Base-by-base conservation (phyloP, 139 green algal species). In the Deuterostichococcus epilithicus region DNA sequence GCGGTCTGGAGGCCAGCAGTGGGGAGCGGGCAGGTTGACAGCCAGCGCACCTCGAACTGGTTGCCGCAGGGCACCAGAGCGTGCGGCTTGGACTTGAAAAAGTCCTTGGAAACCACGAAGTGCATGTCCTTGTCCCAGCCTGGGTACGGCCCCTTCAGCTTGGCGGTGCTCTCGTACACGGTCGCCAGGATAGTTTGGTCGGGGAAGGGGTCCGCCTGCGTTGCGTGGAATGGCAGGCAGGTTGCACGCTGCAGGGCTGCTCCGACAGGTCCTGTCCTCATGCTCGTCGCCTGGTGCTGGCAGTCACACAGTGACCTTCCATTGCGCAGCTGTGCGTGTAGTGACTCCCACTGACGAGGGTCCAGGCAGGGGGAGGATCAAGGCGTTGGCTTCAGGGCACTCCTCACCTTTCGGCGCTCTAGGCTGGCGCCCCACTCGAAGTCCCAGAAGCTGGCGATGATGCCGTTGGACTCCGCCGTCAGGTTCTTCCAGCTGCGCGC, bases 61-160 rank as follows among this genome's bases (percentile, higher is more conserved):
- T 97, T 98, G 70, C 93, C 95, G 75, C 95, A 98, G 36, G 82
- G 79, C 34, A 95, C 83, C 22, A 90, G 76, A 75, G 89, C 84
- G 75, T 77, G 68, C 39, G 91, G 83, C 52, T 76, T 47, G 72
- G 72, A 78, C 32, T 78, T 73, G 82, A 98, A 98, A 10, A 89
- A 87, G 80, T 97, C 86, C 30, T 85, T 68, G 44, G 80, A 90
- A n/a, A 79, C 47, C 33, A 97, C 86, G 79, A 96, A 98, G 81
- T 96, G 85, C 0, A 98, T 83, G 82, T 96, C 89, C 69, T 87
- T 88, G 83, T 97, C 92, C 93, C 94, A 98, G 32, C 90, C 92
- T 5, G 83, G 73, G 36, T 79, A 76, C 4, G 80, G 72, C 6
- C 81, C 80, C 70, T 86, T 80, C 72, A 92, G 76, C 25, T 84